Base-by-base conservation (phyloP, 768 basidiomycete genomes). In the Termitomyces sp. region DNA sequence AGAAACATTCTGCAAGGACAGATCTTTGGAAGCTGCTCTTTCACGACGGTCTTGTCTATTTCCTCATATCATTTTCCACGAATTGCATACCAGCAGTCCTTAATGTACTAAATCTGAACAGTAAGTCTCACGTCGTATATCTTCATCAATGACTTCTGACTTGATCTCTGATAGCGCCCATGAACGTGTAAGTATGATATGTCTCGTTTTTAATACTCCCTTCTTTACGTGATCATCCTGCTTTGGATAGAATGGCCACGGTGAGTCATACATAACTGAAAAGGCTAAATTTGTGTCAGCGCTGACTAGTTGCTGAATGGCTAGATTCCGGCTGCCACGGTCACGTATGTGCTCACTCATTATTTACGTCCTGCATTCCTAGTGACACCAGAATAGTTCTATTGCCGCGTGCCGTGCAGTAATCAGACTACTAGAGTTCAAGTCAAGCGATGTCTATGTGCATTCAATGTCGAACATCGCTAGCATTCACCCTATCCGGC, bases 31-130 rank as follows among this genome's bases (percentile, higher is more conserved):
- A 79, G 62, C 69, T 90, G 48, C 79, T 90, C 52, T 87, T 88
- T 71, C 77, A 80, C n/a, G 87, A 89, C 63, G 88, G 88, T 20
- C 72, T 90, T 46, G 80, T 87, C 6, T 88, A 84, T 66, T 88
- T 88, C 64, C 58, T 87, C 28, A 72, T 86, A 42, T 81, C 86
- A 1, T 88, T 86, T 60, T 74, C 80, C 16, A 84, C 79, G 53
- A 89, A 88, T 61, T 80, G 80, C 58, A 74, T 87, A 52, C 87
- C 87, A 36, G 88, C 88, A 22, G 83, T 85, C 40, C 70, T 87
- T 43, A 85, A 82, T 64, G 72, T 83, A 48, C 66, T 86, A 22
- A 77, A 86, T 64, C 70, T 87, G 57, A 86, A 84, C 57, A 70
- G 85, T 87, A 66, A 72, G 80, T 70, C 33, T 49, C 55, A 35